These are phyloP conservation scores for Aspergillus neotritici DNA, from an alignment of 2,329 filamentous ascomycete genomes.

Conservation along the genomic window DNA sequence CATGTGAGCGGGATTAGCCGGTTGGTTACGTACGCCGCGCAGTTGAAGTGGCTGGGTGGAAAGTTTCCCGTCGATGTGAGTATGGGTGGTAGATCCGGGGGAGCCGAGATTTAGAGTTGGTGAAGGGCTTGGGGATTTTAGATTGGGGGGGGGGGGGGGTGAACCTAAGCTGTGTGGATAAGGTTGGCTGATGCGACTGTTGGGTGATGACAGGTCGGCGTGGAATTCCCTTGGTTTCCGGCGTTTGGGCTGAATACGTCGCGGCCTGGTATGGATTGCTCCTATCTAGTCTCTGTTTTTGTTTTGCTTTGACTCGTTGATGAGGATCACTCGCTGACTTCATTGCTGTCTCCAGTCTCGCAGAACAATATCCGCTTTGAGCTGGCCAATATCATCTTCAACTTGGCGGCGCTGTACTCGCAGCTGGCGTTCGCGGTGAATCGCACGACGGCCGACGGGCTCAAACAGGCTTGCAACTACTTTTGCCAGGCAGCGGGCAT, in stretches of 20 bases:
- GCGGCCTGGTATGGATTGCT: conserved; percentile 48
- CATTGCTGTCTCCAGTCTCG: conserved; percentile 36
- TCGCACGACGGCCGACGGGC: conserved; percentile 69
- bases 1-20: conserved; percentile 81
- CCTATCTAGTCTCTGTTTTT: not conserved
- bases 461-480: conserved; percentile 84
- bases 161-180: too few relatives aligned
- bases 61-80: conserved; percentile 93
- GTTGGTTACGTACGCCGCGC: conserved; percentile 84
- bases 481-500: conserved; percentile 85
- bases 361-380: conserved; percentile 72
- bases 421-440: conserved; percentile 81
- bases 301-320: not conserved
- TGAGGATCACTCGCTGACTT: not conserved
- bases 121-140: too few relatives aligned
- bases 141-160: too few relatives aligned
- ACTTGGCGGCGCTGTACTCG: conserved; percentile 87
- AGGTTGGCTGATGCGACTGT: not conserved
- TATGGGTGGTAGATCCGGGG: conserved; percentile 5
- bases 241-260: conserved; percentile 84
- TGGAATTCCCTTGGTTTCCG: conserved; percentile 95
- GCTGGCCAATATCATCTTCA: conserved; percentile 86
- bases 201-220: conserved; percentile 61
- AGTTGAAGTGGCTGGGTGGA: conserved; percentile 85
- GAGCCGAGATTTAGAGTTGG: too few relatives aligned